Percentiles rank a stretch among this genome's conserved stretches.
Conservation (phyloP, 2,329 filamentous ascomycete genomes). For the Fusarium sp. region DNA sequence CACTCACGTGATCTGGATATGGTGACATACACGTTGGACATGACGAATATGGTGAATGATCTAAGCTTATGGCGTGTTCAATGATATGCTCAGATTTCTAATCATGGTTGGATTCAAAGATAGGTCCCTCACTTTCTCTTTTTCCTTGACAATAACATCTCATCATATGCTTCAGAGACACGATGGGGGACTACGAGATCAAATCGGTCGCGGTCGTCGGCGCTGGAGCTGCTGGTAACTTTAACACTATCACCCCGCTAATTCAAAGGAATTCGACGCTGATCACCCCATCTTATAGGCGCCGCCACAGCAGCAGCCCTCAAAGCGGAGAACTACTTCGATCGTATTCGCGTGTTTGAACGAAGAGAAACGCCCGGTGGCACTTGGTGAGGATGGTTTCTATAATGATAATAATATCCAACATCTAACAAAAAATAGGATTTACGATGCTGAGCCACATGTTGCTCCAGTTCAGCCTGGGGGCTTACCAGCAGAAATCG, state of each 20-base stretch:
- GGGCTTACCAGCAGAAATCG: slow-evolving; percentile 60
- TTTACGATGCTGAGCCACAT: slow-evolving; percentile 62
- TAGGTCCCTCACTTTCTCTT: accelerated
- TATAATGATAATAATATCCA: accelerated
- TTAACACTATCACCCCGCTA: accelerated
- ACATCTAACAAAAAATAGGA: slow-evolving; percentile 57
- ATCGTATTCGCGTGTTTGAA: slow-evolving; percentile 61
- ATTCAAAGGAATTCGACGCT: accelerated
- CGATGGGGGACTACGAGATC: slow-evolving; percentile 19
- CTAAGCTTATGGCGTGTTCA: background rate
- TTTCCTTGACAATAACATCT: background rate
- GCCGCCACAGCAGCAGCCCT: slow-evolving; percentile 64
- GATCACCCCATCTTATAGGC: slow-evolving; percentile 52
- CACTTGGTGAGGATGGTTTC: slow-evolving; percentile 57
- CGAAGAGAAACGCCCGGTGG: slow-evolving; percentile 60
- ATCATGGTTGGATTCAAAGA: background rate
- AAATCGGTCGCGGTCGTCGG: slow-evolving; percentile 45
- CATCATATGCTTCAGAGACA: accelerated
- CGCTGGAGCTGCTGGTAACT: slow-evolving; percentile 45
- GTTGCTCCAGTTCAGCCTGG: slow-evolving; percentile 59
- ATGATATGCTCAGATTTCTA: background rate
- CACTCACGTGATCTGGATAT: slow-evolving; percentile 14
- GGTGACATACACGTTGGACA: slow-evolving; percentile 25
- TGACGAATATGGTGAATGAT: slow-evolving; percentile 30
- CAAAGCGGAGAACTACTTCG: slow-evolving; percentile 61